Evolutionary conservation across 2,329 filamentous ascomycete species (phyloP), one percentile per base, ranked within the genome.

Genomic region (Blastomyces gilchristii): DNA sequence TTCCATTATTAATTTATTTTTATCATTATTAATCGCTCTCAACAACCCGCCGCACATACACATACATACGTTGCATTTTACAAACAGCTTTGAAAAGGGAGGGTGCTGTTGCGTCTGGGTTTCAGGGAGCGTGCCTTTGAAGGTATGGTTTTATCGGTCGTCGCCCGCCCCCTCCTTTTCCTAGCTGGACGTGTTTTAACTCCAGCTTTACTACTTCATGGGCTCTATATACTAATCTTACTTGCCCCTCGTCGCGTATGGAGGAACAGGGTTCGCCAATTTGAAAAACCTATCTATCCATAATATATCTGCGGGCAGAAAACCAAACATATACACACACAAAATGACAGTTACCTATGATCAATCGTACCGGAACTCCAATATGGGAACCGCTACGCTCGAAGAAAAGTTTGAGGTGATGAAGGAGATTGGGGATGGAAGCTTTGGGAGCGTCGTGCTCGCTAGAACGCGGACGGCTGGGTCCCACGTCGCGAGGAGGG

Each of bases 361-460:
- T 72, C 79, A 86, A 71, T 83, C 87, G 76, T 85, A 87, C 71
- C 85, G 89, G 74, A 85, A 80, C 83, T 63, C 79, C 74, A 67
- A 75, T 75, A 68, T 80, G 73, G 78, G 75, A 28, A 77, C 81
- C 65, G 56, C 54, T 37, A 71, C 73, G 67, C 85, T 99, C 62
- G 92, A 97, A 75, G 94, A 99, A 74, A 87, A 92, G 69, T 99
- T 97, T 74, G 93, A 99, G 77, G 87, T 99, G 62, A 80, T 99
- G 74, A 99, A 97, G 78, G 94, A 99, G 73, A 95, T 99, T 74
- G 94, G 94, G 59, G 94, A 99, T 85, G 94, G 94, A 69, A 97
- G 94, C 79, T 99, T 99, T 75, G 94, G 94, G 64, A 97, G 91
- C 73, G 94, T 99, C 67, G 89, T 90, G 64, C 83, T 99, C 66